Base-by-base conservation (phyloP, 768 basidiomycete species). In the Fomitopsis serialis region DNA sequence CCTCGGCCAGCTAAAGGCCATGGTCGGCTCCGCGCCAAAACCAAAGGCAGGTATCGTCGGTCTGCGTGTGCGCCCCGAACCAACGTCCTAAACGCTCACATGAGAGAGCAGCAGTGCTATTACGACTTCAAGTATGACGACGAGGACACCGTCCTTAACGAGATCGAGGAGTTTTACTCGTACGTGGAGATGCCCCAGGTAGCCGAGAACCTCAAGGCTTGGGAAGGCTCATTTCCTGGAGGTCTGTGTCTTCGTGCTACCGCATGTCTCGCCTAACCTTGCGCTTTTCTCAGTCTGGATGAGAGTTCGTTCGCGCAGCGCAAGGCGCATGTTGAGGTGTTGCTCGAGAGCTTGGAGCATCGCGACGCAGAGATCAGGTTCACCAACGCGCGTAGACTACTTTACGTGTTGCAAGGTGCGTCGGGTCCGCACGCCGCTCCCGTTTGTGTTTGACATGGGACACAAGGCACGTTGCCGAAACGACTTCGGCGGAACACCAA, bases 151-250 rank as follows among this genome's bases (percentile, higher is more conserved):
- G 84, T 98, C 19, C 86, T 96, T 79, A 88, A 89, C 62, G 97
- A 99, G 68, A 85, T 99, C 36, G 91, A 98, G 54, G 97, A 99
- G 70, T 98, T 98, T 72, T 98, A 96, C 70, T 92, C 92, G 21
- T 99, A 97, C 70, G 85, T 92, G 56, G 96, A 98, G 74, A 91
- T 93, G 81, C 82, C 89, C 0, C 90, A 94, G 66, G 86, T 93
- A 21, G 83, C 82, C 2, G 89, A 92, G 74, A 92, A 92, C 66
- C 74, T 91, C 58, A 87, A 84, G 63, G 87, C 90, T 43, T 97
- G 92, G 89, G 81, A 88, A 63, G 85, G 85, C 36, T 91, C 87
- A 42, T 95, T 89, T 66, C 71, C 77, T 27, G 82, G 82, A 69
- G 89, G 92, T 89, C 63, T 40, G 37, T 40, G 29, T 32, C 29